Evolutionary conservation across 768 basidiomycete species (phyloP).

Genomic region (Coprinopsis cinerea): DNA sequence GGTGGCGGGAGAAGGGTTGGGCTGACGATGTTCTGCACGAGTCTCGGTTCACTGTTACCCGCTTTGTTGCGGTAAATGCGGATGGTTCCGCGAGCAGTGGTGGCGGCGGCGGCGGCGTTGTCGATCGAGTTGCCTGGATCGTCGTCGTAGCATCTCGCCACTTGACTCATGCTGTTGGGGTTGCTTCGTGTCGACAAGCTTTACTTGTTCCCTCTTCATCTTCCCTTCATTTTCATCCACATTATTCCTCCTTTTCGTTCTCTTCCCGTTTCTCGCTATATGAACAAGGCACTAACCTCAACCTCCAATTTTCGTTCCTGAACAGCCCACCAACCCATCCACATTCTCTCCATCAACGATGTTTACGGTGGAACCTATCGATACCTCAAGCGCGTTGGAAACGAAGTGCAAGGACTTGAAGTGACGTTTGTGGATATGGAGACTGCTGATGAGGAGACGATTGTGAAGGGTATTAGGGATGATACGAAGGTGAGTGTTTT

Average conservation of each 20-base stretch:
- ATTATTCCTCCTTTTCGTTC: not conserved
- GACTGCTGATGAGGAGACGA: conserved; percentile 49
- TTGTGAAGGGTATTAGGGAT: conserved; percentile 78
- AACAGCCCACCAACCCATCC: conserved; percentile 22
- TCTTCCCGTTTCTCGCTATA: not conserved
- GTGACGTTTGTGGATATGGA: conserved; percentile 83
- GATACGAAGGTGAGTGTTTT: conserved; percentile 70
- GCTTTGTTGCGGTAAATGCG: too few species aligned
- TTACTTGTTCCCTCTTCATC: not conserved
- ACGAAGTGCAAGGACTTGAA: conserved; percentile 58
- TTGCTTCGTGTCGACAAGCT: not conserved
- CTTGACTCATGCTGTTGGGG: too few species aligned
- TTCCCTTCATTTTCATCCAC: not conserved
- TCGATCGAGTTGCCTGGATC: too few species aligned
- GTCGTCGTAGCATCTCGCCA: too few species aligned
- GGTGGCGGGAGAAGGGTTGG: too few species aligned
- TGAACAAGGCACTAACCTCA: too few species aligned
- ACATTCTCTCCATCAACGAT: conserved; percentile 85
- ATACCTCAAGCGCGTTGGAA: conserved; percentile 64
- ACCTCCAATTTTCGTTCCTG: not conserved
- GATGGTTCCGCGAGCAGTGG: too few species aligned
- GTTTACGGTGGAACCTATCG: conserved; percentile 93
- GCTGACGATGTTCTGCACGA: too few species aligned
- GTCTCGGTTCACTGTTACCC: too few species aligned
- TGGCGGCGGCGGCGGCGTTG: too few species aligned